A percentile compares a stretch with the other conserved stretches of the same genome.
Conservation (phyloP, 2,329 filamentous ascomycete species). For the Xylariaceae sp. region DNA sequence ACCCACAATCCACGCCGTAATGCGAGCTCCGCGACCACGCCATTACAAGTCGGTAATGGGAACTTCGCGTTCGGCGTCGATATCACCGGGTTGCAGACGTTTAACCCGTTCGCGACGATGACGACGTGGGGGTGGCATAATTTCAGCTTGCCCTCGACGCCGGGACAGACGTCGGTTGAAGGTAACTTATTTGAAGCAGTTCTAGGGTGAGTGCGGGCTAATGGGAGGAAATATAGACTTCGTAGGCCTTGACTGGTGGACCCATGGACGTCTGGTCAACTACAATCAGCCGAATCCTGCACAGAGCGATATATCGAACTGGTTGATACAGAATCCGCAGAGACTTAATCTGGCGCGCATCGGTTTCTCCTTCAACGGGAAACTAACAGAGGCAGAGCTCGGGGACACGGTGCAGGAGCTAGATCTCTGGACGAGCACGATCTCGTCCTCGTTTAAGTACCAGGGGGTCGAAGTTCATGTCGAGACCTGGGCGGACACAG, state of each 20-base stretch:
- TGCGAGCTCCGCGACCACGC: conserved; percentile 45
- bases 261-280: conserved; percentile 38
- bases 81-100: conserved; percentile 43
- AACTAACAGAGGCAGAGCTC: conserved; percentile 38
- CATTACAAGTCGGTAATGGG: conserved; percentile 47
- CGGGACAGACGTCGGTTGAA: conserved; percentile 34
- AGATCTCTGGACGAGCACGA: conserved; percentile 44
- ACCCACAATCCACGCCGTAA: conserved; percentile 45
- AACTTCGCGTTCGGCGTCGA: conserved; percentile 46
- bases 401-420: conserved; percentile 38
- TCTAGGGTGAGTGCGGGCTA: too few species aligned
- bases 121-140: conserved; percentile 48
- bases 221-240: conserved; percentile 32
- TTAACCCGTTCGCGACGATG: conserved; percentile 43
- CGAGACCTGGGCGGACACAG: conserved; percentile 41
- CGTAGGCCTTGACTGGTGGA: conserved; percentile 40
- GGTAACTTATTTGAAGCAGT: conserved; percentile 16
- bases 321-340: conserved; percentile 46
- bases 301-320: conserved; percentile 38
- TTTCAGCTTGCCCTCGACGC: conserved; percentile 40
- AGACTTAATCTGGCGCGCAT: conserved; percentile 46
- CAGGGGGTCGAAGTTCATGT: conserved; percentile 37
- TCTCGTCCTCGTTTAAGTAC: conserved; percentile 41
- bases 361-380: conserved; percentile 40
- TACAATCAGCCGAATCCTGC: conserved; percentile 40